Conservation (phyloP, 2,329 filamentous ascomycete species). For the Knoxdaviesia proteae region DNA sequence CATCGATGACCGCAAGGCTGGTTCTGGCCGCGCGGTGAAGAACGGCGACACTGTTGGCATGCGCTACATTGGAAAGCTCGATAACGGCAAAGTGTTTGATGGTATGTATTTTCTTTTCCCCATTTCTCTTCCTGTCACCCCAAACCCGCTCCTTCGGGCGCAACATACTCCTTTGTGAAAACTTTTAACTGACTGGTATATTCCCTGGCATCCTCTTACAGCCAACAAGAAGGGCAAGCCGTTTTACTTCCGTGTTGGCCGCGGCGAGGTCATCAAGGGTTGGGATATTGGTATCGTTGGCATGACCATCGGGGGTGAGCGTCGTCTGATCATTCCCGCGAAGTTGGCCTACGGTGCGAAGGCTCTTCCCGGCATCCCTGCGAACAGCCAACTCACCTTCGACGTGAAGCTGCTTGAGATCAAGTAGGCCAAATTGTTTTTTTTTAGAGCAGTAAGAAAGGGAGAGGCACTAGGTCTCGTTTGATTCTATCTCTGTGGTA, state of each 20-base stretch:
- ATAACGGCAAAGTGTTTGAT: conserved; percentile 89
- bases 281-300: conserved; percentile 91
- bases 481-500: too few species aligned
- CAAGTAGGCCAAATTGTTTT: too few species aligned
- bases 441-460: too few species aligned
- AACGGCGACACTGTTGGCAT: conserved; percentile 78
- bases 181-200: too few species aligned
- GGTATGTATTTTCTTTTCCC: conserved; percentile 31
- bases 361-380: conserved; percentile 63
- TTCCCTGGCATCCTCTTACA: conserved; percentile 13
- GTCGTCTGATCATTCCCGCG: conserved; percentile 74
- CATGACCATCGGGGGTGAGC: conserved; percentile 86
- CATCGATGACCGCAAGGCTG: conserved; percentile 87
- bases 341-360: conserved; percentile 78
- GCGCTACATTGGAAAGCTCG: conserved; percentile 94
- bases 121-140: background rate
- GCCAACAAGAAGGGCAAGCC: conserved; percentile 99
- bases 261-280: conserved; percentile 93
- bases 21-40: conserved; percentile 69
- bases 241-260: conserved; percentile 86
- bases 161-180: too few species aligned
- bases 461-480: too few species aligned
- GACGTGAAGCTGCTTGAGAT: conserved; percentile 75
- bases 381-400: conserved; percentile 79
- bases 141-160: too few species aligned